Evolutionary conservation across 2,329 filamentous ascomycete genomes (phyloP).

Genomic region (Fusarium mexicanum): DNA sequence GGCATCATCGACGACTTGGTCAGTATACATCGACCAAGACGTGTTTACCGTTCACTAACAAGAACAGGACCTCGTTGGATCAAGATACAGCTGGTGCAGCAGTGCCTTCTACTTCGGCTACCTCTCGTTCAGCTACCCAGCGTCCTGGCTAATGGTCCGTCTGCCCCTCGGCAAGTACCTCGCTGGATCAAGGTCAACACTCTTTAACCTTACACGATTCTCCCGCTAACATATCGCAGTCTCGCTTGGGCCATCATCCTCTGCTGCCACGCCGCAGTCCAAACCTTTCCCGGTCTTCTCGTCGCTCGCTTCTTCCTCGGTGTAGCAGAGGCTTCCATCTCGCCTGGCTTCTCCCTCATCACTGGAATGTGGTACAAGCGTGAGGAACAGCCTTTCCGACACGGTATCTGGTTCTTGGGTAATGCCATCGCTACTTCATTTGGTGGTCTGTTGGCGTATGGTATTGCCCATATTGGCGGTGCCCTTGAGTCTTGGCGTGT

Average conservation of each 20-base stretch:
- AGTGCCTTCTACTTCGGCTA: constrained; percentile 40
- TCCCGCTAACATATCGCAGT: neutral
- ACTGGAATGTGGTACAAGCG: constrained; percentile 41
- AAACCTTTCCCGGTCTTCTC: constrained; percentile 25
- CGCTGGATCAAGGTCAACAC: constrained; percentile 21
- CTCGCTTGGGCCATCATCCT: constrained; percentile 32
- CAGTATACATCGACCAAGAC: fast-evolving
- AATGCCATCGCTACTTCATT: constrained; percentile 36
- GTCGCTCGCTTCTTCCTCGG: constrained; percentile 36
- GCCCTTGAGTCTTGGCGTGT: constrained; percentile 29
- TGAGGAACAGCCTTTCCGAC: constrained; percentile 36
- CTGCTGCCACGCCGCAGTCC: constrained; percentile 33
- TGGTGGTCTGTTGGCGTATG: constrained; percentile 35
- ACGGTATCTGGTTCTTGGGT: constrained; percentile 38
- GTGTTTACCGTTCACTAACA: neutral
- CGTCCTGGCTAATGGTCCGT: constrained; percentile 36
- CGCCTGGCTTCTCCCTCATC: constrained; percentile 34
- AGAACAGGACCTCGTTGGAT: constrained; percentile 18
- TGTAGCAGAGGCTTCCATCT: constrained; percentile 38
- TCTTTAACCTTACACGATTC: fast-evolving
- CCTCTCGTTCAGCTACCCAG: constrained; percentile 37
- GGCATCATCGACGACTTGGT: constrained; percentile 37
- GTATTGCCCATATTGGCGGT: constrained; percentile 34
- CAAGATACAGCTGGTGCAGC: constrained; percentile 35
- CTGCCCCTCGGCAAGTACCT: constrained; percentile 34